Percentiles rank a stretch among this genome's conserved stretches.
phyloP scores from a whole-genome alignment of 2,329 filamentous ascomycete genomes.

The Bipolaris gigantea region DNA sequence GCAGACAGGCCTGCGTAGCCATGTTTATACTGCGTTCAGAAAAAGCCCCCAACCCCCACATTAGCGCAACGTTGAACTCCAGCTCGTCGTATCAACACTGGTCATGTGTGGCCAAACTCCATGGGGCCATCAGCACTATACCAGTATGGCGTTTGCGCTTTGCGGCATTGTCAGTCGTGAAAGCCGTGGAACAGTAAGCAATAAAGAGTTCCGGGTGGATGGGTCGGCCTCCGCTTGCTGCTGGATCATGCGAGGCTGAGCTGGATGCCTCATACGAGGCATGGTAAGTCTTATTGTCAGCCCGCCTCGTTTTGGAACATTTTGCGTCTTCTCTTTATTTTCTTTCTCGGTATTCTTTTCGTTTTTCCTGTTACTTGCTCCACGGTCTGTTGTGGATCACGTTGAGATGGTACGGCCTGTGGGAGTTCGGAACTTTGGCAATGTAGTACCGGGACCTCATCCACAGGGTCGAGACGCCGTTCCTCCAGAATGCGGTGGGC shows the following conservation, averaged over 20 bases:
- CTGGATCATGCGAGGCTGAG: conserved; percentile 14
- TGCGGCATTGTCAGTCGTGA: not conserved
- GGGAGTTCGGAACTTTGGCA: not conserved
- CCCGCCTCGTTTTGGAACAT: not conserved
- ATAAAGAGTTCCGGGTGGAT: conserved; percentile 5
- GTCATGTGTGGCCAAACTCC: not conserved
- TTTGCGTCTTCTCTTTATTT: not conserved
- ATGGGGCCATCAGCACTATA: conserved; percentile 7
- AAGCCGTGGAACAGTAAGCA: conserved; percentile 15
- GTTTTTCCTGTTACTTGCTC: not conserved
- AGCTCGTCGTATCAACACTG: not conserved
- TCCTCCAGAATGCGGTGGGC: not conserved
- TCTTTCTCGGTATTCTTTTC: not conserved
- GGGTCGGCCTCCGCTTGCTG: conserved; percentile 1
- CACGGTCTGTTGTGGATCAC: not conserved
- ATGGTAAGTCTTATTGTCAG: conserved; percentile 2
- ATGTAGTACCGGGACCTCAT: not conserved
- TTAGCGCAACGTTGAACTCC: conserved; percentile 3
- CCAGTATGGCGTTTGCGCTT: not conserved
- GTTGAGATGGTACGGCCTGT: not conserved
- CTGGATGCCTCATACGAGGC: conserved; percentile 5
- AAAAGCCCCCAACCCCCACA: conserved; percentile 5
- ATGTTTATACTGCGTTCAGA: not conserved
- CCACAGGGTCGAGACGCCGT: not conserved
- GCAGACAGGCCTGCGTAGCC: conserved; percentile 3